Evolutionary conservation across 306 rosid genomes (phyloP).

Genomic region (Cucurbita pepo): DNA sequence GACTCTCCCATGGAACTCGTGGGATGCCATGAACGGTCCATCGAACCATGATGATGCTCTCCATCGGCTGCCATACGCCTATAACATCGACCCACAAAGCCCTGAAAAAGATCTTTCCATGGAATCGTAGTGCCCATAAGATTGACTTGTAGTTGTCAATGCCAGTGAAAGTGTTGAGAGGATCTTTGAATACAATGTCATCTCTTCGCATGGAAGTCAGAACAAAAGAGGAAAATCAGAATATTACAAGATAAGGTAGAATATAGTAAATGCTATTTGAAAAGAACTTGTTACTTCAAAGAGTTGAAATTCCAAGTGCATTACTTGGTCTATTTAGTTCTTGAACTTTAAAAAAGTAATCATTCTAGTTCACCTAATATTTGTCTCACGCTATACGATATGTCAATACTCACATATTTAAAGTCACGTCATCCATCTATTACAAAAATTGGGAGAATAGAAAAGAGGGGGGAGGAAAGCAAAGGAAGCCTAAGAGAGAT

Average conservation of each 20-base stretch:
- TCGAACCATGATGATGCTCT: conserved; percentile 62
- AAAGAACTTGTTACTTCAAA: not conserved
- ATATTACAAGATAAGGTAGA: not conserved
- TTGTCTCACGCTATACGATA: too few relatives aligned
- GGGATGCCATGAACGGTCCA: conserved; percentile 83
- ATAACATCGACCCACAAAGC: conserved; percentile 63
- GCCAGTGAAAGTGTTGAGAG: conserved; percentile 61
- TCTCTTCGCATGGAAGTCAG: conserved; percentile 30
- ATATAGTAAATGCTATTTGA: not conserved
- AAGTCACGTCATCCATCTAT: too few relatives aligned
- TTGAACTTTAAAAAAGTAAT: too few relatives aligned
- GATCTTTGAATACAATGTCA: conserved; percentile 77
- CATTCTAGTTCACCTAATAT: too few relatives aligned
- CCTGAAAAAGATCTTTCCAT: conserved; percentile 63
- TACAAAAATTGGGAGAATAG: not conserved
- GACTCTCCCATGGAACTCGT: conserved; percentile 83
- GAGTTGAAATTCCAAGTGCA: not conserved
- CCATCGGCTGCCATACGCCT: conserved; percentile 73
- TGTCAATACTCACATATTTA: too few relatives aligned
- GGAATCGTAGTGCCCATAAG: conserved; percentile 65
- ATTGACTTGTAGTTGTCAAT: conserved; percentile 71
- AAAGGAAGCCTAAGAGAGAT: not conserved
- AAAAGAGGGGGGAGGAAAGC: not conserved
- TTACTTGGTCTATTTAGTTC: not conserved
- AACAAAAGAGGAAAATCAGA: not conserved